phyloP scores from a whole-genome alignment of 768 basidiomycete genomes.

The Boletus reticulatus region DNA sequence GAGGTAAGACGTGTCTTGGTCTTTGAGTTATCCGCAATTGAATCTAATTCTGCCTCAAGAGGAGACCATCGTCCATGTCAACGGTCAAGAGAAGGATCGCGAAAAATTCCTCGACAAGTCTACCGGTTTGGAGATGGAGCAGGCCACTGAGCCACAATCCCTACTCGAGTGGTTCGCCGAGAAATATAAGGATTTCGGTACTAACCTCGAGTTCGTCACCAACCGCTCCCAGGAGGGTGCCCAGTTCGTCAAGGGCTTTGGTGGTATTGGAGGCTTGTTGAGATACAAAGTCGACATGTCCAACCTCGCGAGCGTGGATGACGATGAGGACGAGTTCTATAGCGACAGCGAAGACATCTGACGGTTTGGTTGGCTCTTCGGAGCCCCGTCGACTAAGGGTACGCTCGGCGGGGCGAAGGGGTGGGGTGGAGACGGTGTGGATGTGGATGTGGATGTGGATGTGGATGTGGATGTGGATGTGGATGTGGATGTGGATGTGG shows the following conservation, averaged over 20 bases:
- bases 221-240: constrained; percentile 96
- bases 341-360: constrained; percentile 73
- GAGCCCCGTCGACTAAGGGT: constrained; percentile 67
- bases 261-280: constrained; percentile 93
- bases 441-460: constrained; percentile 2
- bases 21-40: neutral
- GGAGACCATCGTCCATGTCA: constrained; percentile 79
- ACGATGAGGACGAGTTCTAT: constrained; percentile 85
- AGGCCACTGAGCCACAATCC: constrained; percentile 72
- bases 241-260: constrained; percentile 98
- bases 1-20: constrained; percentile 48
- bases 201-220: constrained; percentile 93
- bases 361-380: constrained; percentile 83
- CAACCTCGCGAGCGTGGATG: constrained; percentile 70
- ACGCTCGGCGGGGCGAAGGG: constrained; percentile 67
- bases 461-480: neutral
- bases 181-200: constrained; percentile 97
- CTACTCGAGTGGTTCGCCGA: constrained; percentile 99
- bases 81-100: constrained; percentile 87
- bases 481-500: constrained; percentile 1
- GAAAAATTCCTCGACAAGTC: constrained; percentile 96
- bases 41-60: constrained; percentile 47
- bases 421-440: constrained; percentile 1
- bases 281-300: constrained; percentile 98
- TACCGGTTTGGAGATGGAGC: constrained; percentile 95